These are phyloP conservation scores for Colletotrichum theobromicola DNA, from an alignment of 2,329 filamentous ascomycete species.

Conservation along the genomic window DNA sequence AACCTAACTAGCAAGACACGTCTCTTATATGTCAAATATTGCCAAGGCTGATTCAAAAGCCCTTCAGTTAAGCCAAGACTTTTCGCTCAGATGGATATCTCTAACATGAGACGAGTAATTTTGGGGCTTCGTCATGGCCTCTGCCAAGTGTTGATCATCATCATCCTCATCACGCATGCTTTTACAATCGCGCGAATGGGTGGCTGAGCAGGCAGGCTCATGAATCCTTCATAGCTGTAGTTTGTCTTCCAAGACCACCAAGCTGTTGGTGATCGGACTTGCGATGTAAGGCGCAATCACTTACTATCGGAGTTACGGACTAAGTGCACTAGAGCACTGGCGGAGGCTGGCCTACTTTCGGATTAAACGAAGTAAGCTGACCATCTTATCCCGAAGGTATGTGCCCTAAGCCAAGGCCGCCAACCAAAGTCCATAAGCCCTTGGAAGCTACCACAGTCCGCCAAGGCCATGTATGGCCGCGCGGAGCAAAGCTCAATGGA, in stretches of 20 bases:
- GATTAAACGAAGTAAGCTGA: neutral
- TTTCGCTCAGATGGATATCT: neutral
- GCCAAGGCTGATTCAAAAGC: neutral
- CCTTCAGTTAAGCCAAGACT: neutral
- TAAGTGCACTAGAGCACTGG: neutral
- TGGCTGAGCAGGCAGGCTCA: neutral
- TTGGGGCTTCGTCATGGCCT: neutral
- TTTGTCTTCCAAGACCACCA: neutral
- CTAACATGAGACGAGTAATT: neutral
- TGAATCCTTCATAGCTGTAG: neutral
- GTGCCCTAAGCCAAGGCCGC: neutral
- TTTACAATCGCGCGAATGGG: too few relatives aligned
- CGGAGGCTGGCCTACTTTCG: neutral
- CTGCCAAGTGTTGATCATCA: neutral
- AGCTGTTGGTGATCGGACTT: neutral
- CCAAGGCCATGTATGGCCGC: neutral
- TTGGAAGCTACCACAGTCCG: neutral
- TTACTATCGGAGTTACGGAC: neutral
- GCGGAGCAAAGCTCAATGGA: fast-evolving
- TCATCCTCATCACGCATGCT: neutral
- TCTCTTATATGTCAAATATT: neutral
- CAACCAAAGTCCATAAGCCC: neutral
- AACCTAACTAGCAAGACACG: neutral
- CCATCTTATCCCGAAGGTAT: neutral
- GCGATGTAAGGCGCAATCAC: neutral